These are phyloP conservation scores for Phytophthora megakarya DNA, from an alignment of 352 stramenopile genomes.

Conservation along the genomic window DNA sequence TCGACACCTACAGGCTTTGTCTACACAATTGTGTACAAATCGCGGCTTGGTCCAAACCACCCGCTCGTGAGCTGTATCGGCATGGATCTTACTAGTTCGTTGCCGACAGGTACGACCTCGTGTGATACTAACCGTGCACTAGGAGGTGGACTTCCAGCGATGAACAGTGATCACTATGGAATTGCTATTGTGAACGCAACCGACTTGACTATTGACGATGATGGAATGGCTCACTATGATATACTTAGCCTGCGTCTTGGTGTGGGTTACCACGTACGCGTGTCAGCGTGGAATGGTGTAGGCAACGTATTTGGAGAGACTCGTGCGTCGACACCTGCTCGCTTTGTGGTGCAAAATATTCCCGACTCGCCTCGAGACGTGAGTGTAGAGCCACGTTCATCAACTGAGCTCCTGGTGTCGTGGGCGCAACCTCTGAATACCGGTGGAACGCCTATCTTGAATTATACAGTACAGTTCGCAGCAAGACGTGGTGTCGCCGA, in stretches of 20 bases:
- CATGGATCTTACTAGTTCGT: constrained; percentile 52
- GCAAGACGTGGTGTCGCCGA: constrained; percentile 59
- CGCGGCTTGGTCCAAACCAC: constrained; percentile 55
- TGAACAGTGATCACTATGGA: constrained; percentile 78
- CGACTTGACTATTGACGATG: constrained; percentile 28
- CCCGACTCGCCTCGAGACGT: constrained; percentile 60
- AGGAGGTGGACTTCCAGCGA: constrained; percentile 64
- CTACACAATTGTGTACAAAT: constrained; percentile 75
- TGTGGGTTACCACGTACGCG: constrained; percentile 83
- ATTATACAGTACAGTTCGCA: constrained; percentile 68
- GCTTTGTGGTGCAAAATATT: constrained; percentile 38
- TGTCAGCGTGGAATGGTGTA: constrained; percentile 95
- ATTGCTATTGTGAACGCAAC: constrained; percentile 53
- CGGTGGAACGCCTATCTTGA: constrained; percentile 47
- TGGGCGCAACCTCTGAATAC: constrained; percentile 66
- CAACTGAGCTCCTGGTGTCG: constrained; percentile 38
- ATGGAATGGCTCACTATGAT: constrained; percentile 35
- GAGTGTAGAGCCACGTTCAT: constrained; percentile 44
- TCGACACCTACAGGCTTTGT: constrained; percentile 44
- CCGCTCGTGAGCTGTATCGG: constrained; percentile 60
- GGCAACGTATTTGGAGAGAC: constrained; percentile 82
- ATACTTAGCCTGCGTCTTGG: constrained; percentile 40
- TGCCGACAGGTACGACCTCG: constrained; percentile 28
- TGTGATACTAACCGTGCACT: constrained; percentile 43
- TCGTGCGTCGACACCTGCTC: constrained; percentile 81